phyloP scores from a whole-genome alignment of 2,329 filamentous ascomycete genomes.

The Lizonia empirigonia region DNA sequence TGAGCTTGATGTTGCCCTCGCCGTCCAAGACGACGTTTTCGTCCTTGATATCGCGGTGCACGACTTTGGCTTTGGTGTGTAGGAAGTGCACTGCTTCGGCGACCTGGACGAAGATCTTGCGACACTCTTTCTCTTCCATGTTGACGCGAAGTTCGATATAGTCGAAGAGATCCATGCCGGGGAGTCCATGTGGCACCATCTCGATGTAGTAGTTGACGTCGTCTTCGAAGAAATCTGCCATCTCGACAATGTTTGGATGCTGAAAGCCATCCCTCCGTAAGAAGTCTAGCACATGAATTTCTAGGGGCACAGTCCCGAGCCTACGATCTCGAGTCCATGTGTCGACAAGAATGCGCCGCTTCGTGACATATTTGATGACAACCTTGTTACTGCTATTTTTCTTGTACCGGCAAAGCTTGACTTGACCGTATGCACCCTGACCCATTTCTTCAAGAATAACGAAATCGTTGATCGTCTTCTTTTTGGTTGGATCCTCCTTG shows the following conservation, averaged over 20 bases:
- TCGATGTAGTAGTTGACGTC: conserved; percentile 97
- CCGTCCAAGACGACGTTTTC: conserved; percentile 97
- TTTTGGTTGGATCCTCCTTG: conserved; percentile 50
- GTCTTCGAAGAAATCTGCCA: conserved; percentile 75
- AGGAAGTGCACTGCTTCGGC: conserved; percentile 88
- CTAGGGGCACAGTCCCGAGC: conserved; percentile 90
- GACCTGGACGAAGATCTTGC: conserved; percentile 94
- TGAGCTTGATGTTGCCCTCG: conserved; percentile 93
- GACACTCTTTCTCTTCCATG: conserved; percentile 93
- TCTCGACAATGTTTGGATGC: conserved; percentile 71
- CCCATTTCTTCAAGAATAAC: conserved; percentile 97
- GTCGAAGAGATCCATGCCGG: conserved; percentile 98
- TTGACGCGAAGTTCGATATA: conserved; percentile 96
- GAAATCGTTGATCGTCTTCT: conserved; percentile 90
- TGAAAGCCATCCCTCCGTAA: conserved; percentile 73
- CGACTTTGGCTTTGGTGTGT: conserved; percentile 86
- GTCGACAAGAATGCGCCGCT: conserved; percentile 93
- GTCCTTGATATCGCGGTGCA: conserved; percentile 98
- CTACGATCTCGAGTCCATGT: conserved; percentile 96
- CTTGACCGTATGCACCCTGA: conserved; percentile 95
- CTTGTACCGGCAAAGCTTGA: conserved; percentile 91
- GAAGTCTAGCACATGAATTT: conserved; percentile 96
- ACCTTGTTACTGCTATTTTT: conserved; percentile 76
- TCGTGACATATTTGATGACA: conserved; percentile 97
- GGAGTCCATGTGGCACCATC: conserved; percentile 92